A percentile compares a stretch with the other conserved stretches of the same genome.
phyloP scores from a whole-genome alignment of 352 stramenopile species.

The Aphanomyces invadans region DNA sequence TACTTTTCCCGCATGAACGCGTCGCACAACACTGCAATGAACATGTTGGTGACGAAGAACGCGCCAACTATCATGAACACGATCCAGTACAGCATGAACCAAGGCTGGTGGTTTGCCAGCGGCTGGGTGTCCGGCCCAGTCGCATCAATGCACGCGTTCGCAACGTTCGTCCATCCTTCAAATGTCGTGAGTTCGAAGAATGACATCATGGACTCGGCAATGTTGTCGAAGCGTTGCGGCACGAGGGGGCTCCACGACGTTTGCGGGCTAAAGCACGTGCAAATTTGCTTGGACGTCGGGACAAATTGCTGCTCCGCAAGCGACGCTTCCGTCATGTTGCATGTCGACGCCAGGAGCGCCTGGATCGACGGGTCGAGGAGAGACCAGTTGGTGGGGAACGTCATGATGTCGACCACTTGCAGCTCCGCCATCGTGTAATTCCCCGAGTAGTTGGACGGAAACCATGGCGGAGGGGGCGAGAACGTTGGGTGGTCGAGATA shows the following conservation, averaged over 20 bases:
- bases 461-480: slow-evolving; percentile 13
- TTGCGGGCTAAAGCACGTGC: slow-evolving; percentile 36
- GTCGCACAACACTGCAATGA: slow-evolving; percentile 91
- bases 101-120: slow-evolving; percentile 68
- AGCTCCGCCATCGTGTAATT: slow-evolving; percentile 19
- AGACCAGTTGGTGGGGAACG: slow-evolving; percentile 34
- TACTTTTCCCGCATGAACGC: slow-evolving; percentile 89
- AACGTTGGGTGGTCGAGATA: slow-evolving; percentile 10
- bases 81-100: slow-evolving; percentile 84
- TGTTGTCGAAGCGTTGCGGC: slow-evolving; percentile 78
- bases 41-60: slow-evolving; percentile 93
- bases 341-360: neutral
- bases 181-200: slow-evolving; percentile 92
- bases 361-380: slow-evolving; percentile 18
- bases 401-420: slow-evolving; percentile 35
- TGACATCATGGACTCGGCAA: slow-evolving; percentile 60
- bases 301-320: slow-evolving; percentile 25
- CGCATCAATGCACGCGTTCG: slow-evolving; percentile 83
- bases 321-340: slow-evolving; percentile 25
- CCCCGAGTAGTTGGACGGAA: slow-evolving; percentile 10
- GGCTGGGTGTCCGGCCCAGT: slow-evolving; percentile 89
- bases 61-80: slow-evolving; percentile 87
- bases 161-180: slow-evolving; percentile 89
- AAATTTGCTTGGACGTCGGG: slow-evolving; percentile 57
- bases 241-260: slow-evolving; percentile 43